Percentiles rank a stretch among this genome's conserved stretches.
These are phyloP conservation scores for Neofusicoccum ribis DNA, from an alignment of 2,329 filamentous ascomycete genomes.

Conservation along the genomic window DNA sequence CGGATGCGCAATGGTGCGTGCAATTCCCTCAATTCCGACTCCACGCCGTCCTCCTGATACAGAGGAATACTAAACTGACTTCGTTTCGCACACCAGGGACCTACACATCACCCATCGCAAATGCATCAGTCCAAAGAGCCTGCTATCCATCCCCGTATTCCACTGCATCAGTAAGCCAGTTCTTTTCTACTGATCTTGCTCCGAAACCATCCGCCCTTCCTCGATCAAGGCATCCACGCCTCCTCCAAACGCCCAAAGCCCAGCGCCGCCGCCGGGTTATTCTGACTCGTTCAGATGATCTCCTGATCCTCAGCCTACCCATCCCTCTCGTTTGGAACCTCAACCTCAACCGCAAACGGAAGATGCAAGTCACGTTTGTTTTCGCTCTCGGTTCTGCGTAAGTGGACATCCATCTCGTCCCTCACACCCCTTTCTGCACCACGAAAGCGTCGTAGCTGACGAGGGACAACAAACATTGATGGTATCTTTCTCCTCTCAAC, in stretches of 20 bases:
- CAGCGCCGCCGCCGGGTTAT: not conserved
- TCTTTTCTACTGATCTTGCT: not conserved
- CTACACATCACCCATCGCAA: not conserved
- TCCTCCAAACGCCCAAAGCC: too few species aligned
- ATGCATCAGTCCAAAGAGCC: not conserved
- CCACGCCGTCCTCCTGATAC: too few species aligned
- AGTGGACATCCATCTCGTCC: not conserved
- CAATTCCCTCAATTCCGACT: not conserved
- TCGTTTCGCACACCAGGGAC: not conserved
- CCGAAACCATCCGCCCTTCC: not conserved
- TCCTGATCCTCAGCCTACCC: slow-evolving; percentile 8
- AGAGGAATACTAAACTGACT: too few species aligned
- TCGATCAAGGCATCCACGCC: not conserved
- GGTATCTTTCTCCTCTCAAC: not conserved
- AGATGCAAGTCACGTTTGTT: not conserved
- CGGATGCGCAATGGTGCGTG: slow-evolving; percentile 1
- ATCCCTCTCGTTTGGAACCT: slow-evolving; percentile 2
- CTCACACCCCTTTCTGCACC: too few species aligned
- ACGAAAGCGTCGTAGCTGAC: not conserved
- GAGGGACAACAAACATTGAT: too few species aligned
- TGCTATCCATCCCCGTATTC: slow-evolving; percentile 2
- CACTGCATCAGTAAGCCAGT: slow-evolving; percentile 7
- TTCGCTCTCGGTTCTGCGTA: not conserved
- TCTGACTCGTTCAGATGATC: slow-evolving; percentile 1
- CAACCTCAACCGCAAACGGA: not conserved